Evolutionary conservation across 1,139 yeast species (phyloP), one percentile per base, ranked within the genome.

Genomic region (Magnusiomyces paraingens): DNA sequence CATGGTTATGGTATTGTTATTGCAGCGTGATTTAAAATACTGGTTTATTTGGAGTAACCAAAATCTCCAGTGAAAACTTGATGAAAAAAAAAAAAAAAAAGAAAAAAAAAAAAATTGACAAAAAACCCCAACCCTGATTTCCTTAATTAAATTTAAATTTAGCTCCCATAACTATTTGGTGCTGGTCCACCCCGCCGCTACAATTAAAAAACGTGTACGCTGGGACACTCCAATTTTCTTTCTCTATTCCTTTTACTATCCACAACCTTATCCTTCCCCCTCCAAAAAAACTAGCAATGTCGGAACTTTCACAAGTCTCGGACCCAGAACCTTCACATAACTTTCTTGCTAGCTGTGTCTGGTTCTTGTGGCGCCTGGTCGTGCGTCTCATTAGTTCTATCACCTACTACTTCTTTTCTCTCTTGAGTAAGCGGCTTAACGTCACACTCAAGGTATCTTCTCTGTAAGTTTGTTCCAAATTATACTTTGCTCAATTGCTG

Each of bases 381-480:
- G 10, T 51, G 5, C 26, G 48, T 17, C 22, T 45, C 10, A 29
- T 55, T 2, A 12, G 50, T 10, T 18, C 59, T 11, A n/a, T 45
- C 20, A 49, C 56, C 3, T 48, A 52, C n/a, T 29, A 40, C 20
- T 36, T 51, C 8, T 20, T 48, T 8, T 49, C 49, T 2, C 49
- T 53, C 10, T 47, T 55, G 26, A 59, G 66, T 21, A 51, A 53
- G 40, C 62, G 64, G 29, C 56, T 65, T 54, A 64, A 62, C 56
- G 56, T 65, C 22, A 62, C 68, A 8, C 57, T 65, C 32, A 61
- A 60, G 21, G 59, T 65, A 41, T 62, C 66, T 1, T 62, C 65
- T 20, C 20, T 64, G 66, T 64, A 56, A 54, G 67, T 62, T 18
- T 14, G 3, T 15, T 14, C 26, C 29, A 4, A 3, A 8, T 21